These are phyloP conservation scores for Senecio squalidus DNA, from an alignment of 140 eudicot species.

Conservation along the genomic window DNA sequence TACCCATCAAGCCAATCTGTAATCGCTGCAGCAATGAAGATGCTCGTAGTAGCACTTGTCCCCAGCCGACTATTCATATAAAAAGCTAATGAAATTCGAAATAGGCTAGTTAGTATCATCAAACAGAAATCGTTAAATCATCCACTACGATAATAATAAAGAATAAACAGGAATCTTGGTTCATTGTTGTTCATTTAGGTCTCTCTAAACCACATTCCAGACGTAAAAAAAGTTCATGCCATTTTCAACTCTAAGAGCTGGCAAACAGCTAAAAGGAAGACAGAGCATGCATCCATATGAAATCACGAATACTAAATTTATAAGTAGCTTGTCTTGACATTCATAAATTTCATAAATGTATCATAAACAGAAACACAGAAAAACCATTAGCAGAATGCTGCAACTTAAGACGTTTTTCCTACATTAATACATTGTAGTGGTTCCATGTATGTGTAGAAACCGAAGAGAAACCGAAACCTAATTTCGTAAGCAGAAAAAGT, in stretches of 20 bases:
- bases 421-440: neutral
- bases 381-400: constrained; percentile 5
- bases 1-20: constrained; percentile 99
- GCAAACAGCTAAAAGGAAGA: constrained; percentile 10
- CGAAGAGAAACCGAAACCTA: neutral
- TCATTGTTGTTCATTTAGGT: no score
- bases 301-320: neutral
- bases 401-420: neutral
- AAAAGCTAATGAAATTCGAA: constrained; percentile 47
- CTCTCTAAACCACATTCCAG: no score
- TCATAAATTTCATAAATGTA: no score
- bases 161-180: no score
- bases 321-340: constrained; percentile 6
- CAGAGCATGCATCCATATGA: constrained; percentile 9
- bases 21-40: constrained; percentile 87
- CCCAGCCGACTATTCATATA: constrained; percentile 85
- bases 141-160: neutral
- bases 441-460: neutral
- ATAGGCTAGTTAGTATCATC: constrained; percentile 26
- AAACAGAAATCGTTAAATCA: neutral
- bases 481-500: neutral
- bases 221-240: constrained; percentile 1
- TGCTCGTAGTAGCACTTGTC: constrained; percentile 69
- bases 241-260: constrained; percentile 7
- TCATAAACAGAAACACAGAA: constrained; percentile 3